Evolutionary conservation across 805 yeast genomes (phyloP).

Genomic region (Saccharomycopsis guyanensis): DNA sequence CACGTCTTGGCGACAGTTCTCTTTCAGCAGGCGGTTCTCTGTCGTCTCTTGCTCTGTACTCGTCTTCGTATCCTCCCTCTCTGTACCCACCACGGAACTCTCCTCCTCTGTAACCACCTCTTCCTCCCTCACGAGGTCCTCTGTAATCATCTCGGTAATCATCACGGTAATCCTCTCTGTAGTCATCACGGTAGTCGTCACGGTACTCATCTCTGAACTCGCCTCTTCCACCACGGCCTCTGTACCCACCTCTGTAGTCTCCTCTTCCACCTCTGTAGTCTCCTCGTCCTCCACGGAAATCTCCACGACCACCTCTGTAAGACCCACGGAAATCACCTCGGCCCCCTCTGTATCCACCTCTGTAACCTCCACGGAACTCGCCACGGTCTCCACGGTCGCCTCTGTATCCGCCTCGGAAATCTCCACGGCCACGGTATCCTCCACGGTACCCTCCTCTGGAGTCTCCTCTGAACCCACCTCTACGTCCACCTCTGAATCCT

Average conservation of each 20-base stretch:
- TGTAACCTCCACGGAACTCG: conserved; percentile 11
- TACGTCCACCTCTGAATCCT: conserved; percentile 25
- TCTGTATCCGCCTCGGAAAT: conserved; percentile 24
- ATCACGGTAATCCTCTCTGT: conserved; percentile 1
- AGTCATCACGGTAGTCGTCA: conserved; percentile 3
- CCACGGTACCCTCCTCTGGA: conserved; percentile 28
- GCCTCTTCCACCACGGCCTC: conserved; percentile 19
- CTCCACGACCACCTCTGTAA: conserved; percentile 47
- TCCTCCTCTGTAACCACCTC: conserved; percentile 13
- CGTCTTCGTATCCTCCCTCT: conserved; percentile 8
- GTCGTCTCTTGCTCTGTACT: conserved; percentile 15
- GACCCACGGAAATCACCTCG: conserved; percentile 27
- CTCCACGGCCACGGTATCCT: conserved; percentile 46
- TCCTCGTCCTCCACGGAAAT: conserved; percentile 24
- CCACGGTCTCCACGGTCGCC: conserved; percentile 6
- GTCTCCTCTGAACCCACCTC: conserved; percentile 33
- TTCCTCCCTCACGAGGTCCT: conserved; percentile 14
- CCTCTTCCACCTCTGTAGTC: conserved; percentile 14
- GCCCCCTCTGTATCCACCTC: conserved; percentile 29
- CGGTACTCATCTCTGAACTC: conserved; percentile 13
- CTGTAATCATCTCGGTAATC: background rate
- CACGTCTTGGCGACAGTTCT: conserved; percentile 18
- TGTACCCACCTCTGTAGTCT: conserved; percentile 10
- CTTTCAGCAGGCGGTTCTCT: conserved; percentile 12
- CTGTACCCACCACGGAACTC: conserved; percentile 7